phyloP scores from a whole-genome alignment of 1,284 basidiomycete species.

The Malassezia brasiliensis region DNA sequence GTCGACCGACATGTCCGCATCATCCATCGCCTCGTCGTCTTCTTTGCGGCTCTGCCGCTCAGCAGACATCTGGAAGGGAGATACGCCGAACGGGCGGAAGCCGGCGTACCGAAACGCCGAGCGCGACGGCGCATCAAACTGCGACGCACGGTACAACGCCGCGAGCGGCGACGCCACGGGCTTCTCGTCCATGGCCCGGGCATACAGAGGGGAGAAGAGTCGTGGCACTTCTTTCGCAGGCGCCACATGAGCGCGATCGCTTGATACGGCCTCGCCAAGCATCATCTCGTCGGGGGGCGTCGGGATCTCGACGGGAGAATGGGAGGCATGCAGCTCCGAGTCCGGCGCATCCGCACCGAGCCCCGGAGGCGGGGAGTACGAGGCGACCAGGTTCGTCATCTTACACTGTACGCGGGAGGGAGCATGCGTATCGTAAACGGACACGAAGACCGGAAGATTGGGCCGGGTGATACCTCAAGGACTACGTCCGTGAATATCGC shows the following conservation, averaged over 20 bases:
- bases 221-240: background rate
- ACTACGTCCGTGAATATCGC: background rate
- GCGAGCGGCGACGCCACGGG: background rate
- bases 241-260: background rate
- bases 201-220: background rate
- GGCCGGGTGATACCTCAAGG: background rate
- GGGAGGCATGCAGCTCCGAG: slow-evolving; percentile 22
- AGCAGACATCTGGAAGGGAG: slow-evolving; percentile 11
- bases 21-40: background rate
- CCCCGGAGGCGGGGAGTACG: slow-evolving; percentile 24
- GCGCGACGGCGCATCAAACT: background rate
- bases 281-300: slow-evolving; percentile 38
- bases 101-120: slow-evolving; percentile 2
- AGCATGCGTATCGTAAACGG: background rate
- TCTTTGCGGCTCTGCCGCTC: slow-evolving; percentile 3
- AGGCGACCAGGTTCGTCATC: background rate
- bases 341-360: slow-evolving; percentile 18
- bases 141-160: background rate
- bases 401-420: background rate
- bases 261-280: slow-evolving; percentile 2
- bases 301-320: slow-evolving; percentile 32
- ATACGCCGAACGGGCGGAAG: slow-evolving; percentile 8
- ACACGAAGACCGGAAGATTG: slow-evolving; percentile 3
- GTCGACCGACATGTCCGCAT: slow-evolving; percentile 25
- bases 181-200: background rate